Evolutionary conservation across 2,329 filamentous ascomycete species (phyloP), one percentile per base, ranked within the genome.

Genomic region (Leptographium wingfieldii): DNA sequence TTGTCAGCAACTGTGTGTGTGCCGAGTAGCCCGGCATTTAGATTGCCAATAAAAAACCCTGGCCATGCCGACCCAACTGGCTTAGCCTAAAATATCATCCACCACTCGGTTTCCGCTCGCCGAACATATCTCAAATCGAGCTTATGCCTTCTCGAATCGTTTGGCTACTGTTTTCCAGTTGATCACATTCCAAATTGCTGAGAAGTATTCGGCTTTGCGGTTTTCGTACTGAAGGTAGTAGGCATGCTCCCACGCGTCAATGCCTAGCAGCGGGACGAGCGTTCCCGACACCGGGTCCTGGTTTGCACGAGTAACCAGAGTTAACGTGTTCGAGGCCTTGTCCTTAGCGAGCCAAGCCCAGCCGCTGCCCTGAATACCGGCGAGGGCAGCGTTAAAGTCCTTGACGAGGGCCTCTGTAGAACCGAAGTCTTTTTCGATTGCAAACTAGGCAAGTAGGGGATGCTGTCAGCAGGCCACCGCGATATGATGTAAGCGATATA

Each of bases 141-240:
- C 16, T 56, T 61, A 66, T n/a, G 63, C 62, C 61, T 66, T 65
- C 1, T 63, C 62, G 70, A 90, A 90, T 65, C 90, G 83, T 79
- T 86, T 84, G 73, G 88, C 85, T 53, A 90, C 92, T 38, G 87
- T 83, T 82, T 91, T 90, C 92, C 92, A 96, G 84, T 96, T 96
- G 73, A 96, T 79, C 56, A 96, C 91, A 67, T 95, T 89, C 92
- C 92, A 96, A 72, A 96, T 87, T 61, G 90, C 90, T 68, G 82
- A 82, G 75, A 96, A 96, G 80, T 96, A 96, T 78, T 96, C 91
- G 61, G 87, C 91, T 84, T 96, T 96, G 74, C 90, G 86, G 81
- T 96, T 96, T 83, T 96, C 83, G 77, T 96, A 96, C 78, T 96
- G 90, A 63, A 96, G 80, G 77, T 95, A 95, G 80, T 95, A 95